These are phyloP conservation scores for Hymenoscyphus albidus DNA, from an alignment of 2,329 filamentous ascomycete species.

Conservation along the genomic window DNA sequence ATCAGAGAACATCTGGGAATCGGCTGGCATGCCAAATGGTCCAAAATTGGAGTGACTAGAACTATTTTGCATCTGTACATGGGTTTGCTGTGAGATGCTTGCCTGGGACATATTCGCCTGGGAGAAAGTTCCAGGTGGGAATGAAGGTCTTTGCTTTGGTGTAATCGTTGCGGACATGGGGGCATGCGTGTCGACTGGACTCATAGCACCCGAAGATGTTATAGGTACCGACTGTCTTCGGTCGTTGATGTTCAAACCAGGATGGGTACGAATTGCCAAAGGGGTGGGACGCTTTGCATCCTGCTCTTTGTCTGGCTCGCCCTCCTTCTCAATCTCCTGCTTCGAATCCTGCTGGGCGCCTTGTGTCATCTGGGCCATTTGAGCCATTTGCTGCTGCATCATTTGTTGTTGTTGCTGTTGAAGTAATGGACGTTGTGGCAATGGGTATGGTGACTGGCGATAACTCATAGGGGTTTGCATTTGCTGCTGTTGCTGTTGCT, in stretches of 20 bases:
- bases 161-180: conserved; percentile 11
- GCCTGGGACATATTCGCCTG: conserved; percentile 14
- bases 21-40: conserved; percentile 48
- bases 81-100: conserved; percentile 10
- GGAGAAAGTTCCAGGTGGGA: conserved; percentile 22
- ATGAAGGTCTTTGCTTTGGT: conserved; percentile 22
- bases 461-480: conserved; percentile 25
- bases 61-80: conserved; percentile 10
- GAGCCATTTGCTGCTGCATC: background rate
- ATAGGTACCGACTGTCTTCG: conserved; percentile 44
- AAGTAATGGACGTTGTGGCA: conserved; percentile 25
- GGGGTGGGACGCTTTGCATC: conserved; percentile 17
- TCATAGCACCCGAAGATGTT: conserved; percentile 3
- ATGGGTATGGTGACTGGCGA: conserved; percentile 42
- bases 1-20: conserved; percentile 51
- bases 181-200: conserved; percentile 10
- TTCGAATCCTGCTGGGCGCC: background rate
- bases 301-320: conserved; percentile 29
- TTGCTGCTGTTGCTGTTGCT: conserved; percentile 5
- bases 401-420: conserved; percentile 26
- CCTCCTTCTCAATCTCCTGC: background rate
- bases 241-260: background rate
- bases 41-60: conserved; percentile 14
- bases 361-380: background rate
- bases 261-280: background rate